phyloP scores from a whole-genome alignment of 2,329 filamentous ascomycete genomes.

The Xylaria sp. region DNA sequence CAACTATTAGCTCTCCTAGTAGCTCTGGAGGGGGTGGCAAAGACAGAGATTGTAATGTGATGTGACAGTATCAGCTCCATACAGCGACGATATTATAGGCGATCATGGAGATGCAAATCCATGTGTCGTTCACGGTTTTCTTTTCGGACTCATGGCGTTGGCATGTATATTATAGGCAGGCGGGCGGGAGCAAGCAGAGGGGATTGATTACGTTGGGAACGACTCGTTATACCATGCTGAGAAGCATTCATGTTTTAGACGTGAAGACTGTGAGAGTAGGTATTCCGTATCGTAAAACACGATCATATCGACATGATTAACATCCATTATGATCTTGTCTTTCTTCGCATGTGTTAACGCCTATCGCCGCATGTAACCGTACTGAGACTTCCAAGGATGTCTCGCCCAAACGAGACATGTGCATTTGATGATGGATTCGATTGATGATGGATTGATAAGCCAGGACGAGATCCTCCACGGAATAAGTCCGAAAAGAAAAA shows the following conservation, averaged over 20 bases:
- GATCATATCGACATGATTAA: background rate
- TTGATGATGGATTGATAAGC: too few relatives aligned
- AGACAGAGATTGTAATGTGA: conserved; percentile 30
- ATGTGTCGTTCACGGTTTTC: background rate
- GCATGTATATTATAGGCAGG: background rate
- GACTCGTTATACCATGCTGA: background rate
- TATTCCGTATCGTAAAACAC: background rate
- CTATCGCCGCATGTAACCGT: too few relatives aligned
- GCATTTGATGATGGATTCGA: too few relatives aligned
- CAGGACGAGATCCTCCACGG: too few relatives aligned
- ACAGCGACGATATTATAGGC: background rate
- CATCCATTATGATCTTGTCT: too few relatives aligned
- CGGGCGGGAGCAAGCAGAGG: background rate
- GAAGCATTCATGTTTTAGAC: conserved; percentile 5
- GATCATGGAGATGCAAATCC: background rate
- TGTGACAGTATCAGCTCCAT: conserved; percentile 21
- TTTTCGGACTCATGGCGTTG: background rate
- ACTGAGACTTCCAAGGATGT: too few relatives aligned
- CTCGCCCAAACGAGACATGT: too few relatives aligned
- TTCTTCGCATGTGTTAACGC: too few relatives aligned
- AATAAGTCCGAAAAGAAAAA: too few relatives aligned
- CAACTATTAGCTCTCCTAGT: conserved; percentile 17
- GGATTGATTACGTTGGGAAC: background rate
- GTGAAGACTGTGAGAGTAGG: background rate
- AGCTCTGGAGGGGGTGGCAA: conserved; percentile 16